Evolutionary conservation across 2,329 filamentous ascomycete genomes (phyloP), one percentile per base, ranked within the genome.

Genomic region (Alternaria sp.): DNA sequence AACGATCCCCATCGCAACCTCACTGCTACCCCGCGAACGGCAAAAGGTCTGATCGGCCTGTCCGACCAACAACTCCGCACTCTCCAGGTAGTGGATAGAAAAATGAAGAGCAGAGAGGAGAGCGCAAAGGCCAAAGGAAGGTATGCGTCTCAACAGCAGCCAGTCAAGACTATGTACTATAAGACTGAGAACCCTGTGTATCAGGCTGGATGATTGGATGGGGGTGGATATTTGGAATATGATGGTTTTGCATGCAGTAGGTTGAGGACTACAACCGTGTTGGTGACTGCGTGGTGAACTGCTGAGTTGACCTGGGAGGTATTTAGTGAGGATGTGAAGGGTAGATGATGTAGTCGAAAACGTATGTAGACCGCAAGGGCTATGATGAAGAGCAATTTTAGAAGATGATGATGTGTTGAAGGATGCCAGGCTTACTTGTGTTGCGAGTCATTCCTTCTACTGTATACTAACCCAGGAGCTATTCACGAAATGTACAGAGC

Each of bases 111-210:
- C 4, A 57, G 46, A 17, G 40, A 62, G 21, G 56, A 46, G 1
- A 54, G 8, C 21, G 59, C 55, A 11, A 45, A 26, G 6, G 57
- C 57, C 1, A 62, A 19, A 26, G 19, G 30, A 5, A 13, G 9
- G 11, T 36, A 54, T 17, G 21, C 30, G 23, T 56, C 59, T 6
- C 23, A 49, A 45, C 44, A 51, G 8, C 59, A 59, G 25, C 59
- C 59, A 7, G 43, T 36, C 1, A 62, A 62, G 23, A 28, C 47
- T 4, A 7, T 62, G 6, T 59, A 62, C 17, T 62, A 62, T 4
- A 62, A 62, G 43, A 59, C 59, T 3, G 59, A 59, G 43, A 62
- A 62, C 6, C 55, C 55, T 7, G 59, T 62, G 6, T 62, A 62
- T 28, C 59, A 62, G 30, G 55, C 59, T 26, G 59, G 59, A 6